Percentiles rank a stretch among this genome's conserved stretches.
Conservation (phyloP, 78 protist species). For the Speleostelium caveatum region DNA sequence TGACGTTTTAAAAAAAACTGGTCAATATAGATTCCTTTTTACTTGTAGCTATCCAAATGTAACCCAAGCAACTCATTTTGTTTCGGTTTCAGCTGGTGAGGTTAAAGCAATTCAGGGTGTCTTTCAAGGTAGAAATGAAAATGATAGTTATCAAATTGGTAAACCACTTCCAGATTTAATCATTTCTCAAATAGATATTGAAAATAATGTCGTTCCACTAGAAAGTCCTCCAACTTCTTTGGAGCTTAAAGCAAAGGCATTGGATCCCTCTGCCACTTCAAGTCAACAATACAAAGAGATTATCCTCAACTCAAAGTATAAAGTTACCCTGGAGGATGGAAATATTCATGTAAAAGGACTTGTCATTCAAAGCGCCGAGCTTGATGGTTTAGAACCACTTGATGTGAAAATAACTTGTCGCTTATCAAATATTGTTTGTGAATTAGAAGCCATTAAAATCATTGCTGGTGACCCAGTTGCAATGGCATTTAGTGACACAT, state of each 20-base stretch:
- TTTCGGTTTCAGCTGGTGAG: background rate
- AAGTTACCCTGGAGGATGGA: background rate
- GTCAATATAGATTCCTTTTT: slow-evolving; percentile 39
- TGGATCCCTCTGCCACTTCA: background rate
- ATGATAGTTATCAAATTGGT: background rate
- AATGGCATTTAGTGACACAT: background rate
- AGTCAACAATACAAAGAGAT: background rate
- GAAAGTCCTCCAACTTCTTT: background rate
- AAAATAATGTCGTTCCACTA: background rate
- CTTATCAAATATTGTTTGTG: background rate
- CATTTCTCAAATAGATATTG: background rate
- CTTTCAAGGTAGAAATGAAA: background rate
- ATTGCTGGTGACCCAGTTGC: slow-evolving; percentile 28
- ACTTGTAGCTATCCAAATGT: slow-evolving; percentile 37
- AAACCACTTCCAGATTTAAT: background rate
- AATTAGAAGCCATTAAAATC: background rate
- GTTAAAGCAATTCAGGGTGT: background rate
- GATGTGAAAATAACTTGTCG: background rate
- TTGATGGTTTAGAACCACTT: background rate
- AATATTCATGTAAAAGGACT: background rate
- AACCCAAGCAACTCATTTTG: slow-evolving; percentile 16
- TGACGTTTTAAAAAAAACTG: slow-evolving; percentile 7
- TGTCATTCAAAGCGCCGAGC: background rate
- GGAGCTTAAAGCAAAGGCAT: background rate
- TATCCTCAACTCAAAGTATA: background rate